Conservation (phyloP, 2,329 filamentous ascomycete species). For the Elsinoe ampelina region DNA sequence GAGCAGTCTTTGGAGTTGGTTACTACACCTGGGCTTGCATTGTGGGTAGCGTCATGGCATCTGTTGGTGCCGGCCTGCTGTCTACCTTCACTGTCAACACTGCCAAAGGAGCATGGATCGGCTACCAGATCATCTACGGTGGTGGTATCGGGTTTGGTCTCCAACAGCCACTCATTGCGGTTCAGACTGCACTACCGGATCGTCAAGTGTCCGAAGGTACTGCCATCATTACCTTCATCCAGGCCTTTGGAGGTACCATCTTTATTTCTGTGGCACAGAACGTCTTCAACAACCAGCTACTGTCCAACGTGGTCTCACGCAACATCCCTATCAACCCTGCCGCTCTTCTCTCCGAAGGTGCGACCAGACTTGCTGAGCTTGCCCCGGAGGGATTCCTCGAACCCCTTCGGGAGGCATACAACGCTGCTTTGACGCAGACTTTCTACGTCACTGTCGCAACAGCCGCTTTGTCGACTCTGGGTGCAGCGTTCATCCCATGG, state of each 20-base stretch:
- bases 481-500: constrained; percentile 52
- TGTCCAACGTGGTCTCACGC: constrained; percentile 28
- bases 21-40: constrained; percentile 14
- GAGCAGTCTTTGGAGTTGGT: constrained; percentile 13
- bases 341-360: constrained; percentile 38
- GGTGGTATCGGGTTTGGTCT: constrained; percentile 37
- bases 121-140: constrained; percentile 21
- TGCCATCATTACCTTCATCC: constrained; percentile 41
- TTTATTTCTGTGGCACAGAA: constrained; percentile 44
- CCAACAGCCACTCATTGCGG: constrained; percentile 40
- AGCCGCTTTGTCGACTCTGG: constrained; percentile 45
- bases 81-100: constrained; percentile 31
- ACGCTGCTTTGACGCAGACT: constrained; percentile 47
- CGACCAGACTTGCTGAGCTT: constrained; percentile 49
- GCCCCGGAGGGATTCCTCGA: constrained; percentile 44
- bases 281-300: constrained; percentile 41
- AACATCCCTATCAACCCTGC: constrained; percentile 33
- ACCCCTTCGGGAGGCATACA: constrained; percentile 55
- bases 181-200: constrained; percentile 36
- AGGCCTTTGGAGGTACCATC: constrained; percentile 41
- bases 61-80: constrained; percentile 34
- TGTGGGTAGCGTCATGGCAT: constrained; percentile 26
- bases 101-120: constrained; percentile 23
- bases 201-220: constrained; percentile 40
- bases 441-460: constrained; percentile 54